Conservation (phyloP, 164 flowering plant genomes). For the Annona cherimola region DNA sequence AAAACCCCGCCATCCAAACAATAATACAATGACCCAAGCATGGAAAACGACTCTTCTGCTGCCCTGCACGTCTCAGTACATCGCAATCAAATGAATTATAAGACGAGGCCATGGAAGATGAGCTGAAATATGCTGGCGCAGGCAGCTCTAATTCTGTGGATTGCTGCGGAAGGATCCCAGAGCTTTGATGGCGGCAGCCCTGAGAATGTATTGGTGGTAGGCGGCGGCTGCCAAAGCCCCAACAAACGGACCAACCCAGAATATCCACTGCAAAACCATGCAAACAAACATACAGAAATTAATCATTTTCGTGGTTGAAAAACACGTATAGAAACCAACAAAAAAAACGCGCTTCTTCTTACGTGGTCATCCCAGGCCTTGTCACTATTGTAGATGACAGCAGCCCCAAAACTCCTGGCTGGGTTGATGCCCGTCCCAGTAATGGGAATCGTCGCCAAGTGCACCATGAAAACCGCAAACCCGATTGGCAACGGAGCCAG, state of each 20-base stretch:
- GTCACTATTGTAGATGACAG: conserved; percentile 72
- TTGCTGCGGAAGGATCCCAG: conserved; percentile 86
- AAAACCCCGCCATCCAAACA: too few relatives aligned
- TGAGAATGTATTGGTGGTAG: conserved; percentile 69
- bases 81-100: too few relatives aligned
- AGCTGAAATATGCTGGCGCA: too few relatives aligned
- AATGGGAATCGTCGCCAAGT: conserved; percentile 80
- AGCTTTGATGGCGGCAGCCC: conserved; percentile 80
- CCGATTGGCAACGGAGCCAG: conserved; percentile 96
- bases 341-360: background rate
- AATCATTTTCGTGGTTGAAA: background rate
- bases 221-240: conserved; percentile 80
- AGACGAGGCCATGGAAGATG: too few relatives aligned
- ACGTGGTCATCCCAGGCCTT: conserved; percentile 80
- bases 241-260: conserved; percentile 92
- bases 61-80: too few relatives aligned
- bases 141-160: background rate
- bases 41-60: too few relatives aligned
- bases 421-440: conserved; percentile 96
- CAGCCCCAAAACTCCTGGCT: conserved; percentile 88
- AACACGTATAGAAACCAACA: too few relatives aligned
- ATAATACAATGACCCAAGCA: too few relatives aligned
- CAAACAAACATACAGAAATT: background rate
- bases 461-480: conserved; percentile 93
- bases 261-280: conserved; percentile 61